Percentiles rank a stretch among this genome's conserved stretches.
Evolutionary conservation across 192 early-diverging fungal genomes (phyloP).

Genomic region (Cetraspora pellucida): DNA sequence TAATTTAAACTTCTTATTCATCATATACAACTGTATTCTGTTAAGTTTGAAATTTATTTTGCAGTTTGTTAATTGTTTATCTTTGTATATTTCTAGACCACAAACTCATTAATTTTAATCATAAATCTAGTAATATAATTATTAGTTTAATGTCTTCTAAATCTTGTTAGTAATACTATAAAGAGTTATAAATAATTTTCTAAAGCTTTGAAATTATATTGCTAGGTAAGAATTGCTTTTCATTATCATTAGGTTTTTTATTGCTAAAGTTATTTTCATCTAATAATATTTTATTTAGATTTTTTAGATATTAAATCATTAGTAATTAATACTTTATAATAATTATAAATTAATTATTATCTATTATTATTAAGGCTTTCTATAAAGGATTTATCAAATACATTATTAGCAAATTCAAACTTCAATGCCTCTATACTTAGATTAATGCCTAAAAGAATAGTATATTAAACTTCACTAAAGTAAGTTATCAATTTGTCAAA

Average conservation of each 20-base stretch:
- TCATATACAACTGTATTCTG: not conserved
- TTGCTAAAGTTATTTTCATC: no score
- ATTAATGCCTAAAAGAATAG: constrained; percentile 10
- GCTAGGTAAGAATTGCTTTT: no score
- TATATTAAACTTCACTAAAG: constrained; percentile 19
- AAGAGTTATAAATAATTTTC: no score
- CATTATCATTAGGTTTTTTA: no score
- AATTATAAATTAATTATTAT: not conserved
- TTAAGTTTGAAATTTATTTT: constrained; percentile 2
- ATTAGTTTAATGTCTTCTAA: not conserved
- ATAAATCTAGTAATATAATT: not conserved
- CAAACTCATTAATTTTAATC: constrained; percentile 2
- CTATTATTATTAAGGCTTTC: no score
- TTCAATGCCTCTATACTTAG: constrained; percentile 14
- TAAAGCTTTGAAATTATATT: no score
- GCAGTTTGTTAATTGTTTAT: not conserved
- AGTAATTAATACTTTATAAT: not conserved
- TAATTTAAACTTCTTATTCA: not conserved
- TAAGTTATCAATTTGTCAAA: constrained; percentile 7
- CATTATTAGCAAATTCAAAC: constrained; percentile 8
- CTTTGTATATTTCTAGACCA: not conserved
- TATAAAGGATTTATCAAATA: no score
- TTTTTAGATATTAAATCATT: no score
- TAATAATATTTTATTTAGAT: no score
- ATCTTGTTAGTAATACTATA: not conserved